Evolutionary conservation across 306 rosid genomes (phyloP).

Genomic region (Begonia peltatifolia): DNA sequence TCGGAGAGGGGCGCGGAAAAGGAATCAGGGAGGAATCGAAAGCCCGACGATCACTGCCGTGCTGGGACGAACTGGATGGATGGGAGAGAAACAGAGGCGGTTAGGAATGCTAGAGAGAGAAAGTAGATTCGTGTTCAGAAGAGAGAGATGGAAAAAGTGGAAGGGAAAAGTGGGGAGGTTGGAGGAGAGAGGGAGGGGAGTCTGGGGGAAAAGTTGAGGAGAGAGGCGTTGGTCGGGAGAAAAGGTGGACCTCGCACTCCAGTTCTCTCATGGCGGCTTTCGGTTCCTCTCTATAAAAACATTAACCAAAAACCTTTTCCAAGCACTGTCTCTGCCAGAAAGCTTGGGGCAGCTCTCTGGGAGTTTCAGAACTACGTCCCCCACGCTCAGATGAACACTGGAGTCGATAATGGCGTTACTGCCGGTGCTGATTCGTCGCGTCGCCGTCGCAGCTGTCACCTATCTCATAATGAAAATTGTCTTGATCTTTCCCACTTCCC

Average conservation of each 20-base stretch:
- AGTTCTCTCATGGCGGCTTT: slow-evolving; percentile 33
- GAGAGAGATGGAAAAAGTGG: too few species aligned
- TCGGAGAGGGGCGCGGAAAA: too few species aligned
- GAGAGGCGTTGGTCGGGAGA: slow-evolving; percentile 42
- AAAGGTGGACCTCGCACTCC: slow-evolving; percentile 57
- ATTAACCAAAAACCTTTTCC: slow-evolving; percentile 6
- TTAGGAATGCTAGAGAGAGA: not conserved
- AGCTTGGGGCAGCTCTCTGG: slow-evolving; percentile 84
- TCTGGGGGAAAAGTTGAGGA: slow-evolving; percentile 29
- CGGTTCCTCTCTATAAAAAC: slow-evolving; percentile 21
- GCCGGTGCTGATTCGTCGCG: slow-evolving; percentile 15
- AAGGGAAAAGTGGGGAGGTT: slow-evolving; percentile 20
- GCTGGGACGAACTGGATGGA: not conserved
- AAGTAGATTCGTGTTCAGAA: too few species aligned
- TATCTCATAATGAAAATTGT: slow-evolving; percentile 36
- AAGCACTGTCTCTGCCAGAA: slow-evolving; percentile 35
- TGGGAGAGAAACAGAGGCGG: not conserved
- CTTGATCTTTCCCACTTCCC: slow-evolving; percentile 41
- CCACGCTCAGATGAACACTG: slow-evolving; percentile 44
- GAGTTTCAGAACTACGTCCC: slow-evolving; percentile 19
- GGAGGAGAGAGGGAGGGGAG: slow-evolving; percentile 65
- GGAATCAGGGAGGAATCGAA: too few species aligned
- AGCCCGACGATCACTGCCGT: too few species aligned
- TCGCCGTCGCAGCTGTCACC: slow-evolving; percentile 42
- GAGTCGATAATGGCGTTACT: slow-evolving; percentile 21